A percentile compares a stretch with the other conserved stretches of the same genome.
phyloP scores from a whole-genome alignment of 192 early-diverging fungal genomes.

The Podochytrium sp. region DNA sequence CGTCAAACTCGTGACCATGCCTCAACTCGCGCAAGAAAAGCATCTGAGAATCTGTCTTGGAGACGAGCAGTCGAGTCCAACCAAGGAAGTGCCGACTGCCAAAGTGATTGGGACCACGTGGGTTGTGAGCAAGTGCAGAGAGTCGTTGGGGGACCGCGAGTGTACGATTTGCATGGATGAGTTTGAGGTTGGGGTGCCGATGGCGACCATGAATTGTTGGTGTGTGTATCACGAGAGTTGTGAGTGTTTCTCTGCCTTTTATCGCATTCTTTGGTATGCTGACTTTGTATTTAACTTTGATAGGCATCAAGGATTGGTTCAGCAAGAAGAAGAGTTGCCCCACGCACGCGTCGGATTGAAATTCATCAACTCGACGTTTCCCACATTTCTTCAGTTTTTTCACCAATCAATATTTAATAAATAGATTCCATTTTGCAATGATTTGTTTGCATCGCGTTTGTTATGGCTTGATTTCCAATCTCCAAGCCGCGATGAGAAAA shows the following conservation, averaged over 20 bases:
- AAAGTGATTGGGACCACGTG: not conserved
- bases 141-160: not conserved
- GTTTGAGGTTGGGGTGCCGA: not conserved
- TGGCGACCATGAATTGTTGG: slow-evolving; percentile 20
- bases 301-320: slow-evolving; percentile 26
- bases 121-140: slow-evolving; percentile 13
- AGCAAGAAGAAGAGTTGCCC: slow-evolving; percentile 2
- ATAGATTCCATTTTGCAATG: not conserved
- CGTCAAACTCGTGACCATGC: slow-evolving; percentile 3
- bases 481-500: too few species aligned
- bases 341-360: not conserved
- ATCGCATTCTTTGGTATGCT: not conserved
- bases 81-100: not conserved
- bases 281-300: not conserved
- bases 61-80: slow-evolving; percentile 2
- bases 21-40: slow-evolving; percentile 2
- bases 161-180: slow-evolving; percentile 27
- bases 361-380: not conserved
- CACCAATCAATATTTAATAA: not conserved
- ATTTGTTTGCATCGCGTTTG: too few species aligned
- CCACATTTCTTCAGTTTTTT: not conserved
- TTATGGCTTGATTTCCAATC: too few species aligned
- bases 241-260: not conserved
- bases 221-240: slow-evolving; percentile 19
- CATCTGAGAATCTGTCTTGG: slow-evolving; percentile 23